Conservation (phyloP, 305 asterid species). For the Fraxinus albicans region DNA sequence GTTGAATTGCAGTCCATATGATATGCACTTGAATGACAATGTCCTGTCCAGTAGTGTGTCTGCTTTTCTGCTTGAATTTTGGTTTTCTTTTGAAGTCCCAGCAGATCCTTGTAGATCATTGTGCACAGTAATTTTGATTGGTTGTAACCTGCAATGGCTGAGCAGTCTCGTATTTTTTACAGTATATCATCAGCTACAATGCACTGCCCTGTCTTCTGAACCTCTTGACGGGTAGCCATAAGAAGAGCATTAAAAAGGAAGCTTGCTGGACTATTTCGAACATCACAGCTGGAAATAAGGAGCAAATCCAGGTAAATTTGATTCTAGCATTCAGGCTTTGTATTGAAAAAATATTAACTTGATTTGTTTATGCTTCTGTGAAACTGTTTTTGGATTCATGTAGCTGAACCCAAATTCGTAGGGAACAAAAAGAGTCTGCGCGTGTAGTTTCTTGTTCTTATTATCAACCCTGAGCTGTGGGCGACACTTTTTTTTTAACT, state of each 20-base stretch:
- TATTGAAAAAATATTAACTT: too few species aligned
- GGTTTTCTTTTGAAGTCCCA: not conserved
- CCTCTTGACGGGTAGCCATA: not conserved
- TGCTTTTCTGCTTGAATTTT: too few species aligned
- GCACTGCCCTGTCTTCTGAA: not conserved
- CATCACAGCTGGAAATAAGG: not conserved
- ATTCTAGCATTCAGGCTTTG: not conserved
- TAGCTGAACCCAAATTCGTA: not conserved
- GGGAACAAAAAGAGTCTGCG: not conserved
- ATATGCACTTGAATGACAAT: not conserved
- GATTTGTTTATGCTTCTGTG: not conserved
- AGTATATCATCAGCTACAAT: not conserved
- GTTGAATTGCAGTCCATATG: not conserved
- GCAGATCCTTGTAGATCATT: not conserved
- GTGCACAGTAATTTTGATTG: not conserved
- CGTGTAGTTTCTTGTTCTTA: not conserved
- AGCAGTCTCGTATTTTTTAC: not conserved
- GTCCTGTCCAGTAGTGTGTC: not conserved
- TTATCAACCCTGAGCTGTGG: not conserved
- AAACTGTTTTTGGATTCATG: not conserved
- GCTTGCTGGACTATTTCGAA: not conserved
- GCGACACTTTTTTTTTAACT: not conserved
- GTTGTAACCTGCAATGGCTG: not conserved
- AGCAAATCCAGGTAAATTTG: not conserved
- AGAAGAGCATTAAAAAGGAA: not conserved